These are phyloP conservation scores for Clohesyomyces aquaticus DNA, from an alignment of 495 filamentous ascomycete genomes.

Conservation along the genomic window DNA sequence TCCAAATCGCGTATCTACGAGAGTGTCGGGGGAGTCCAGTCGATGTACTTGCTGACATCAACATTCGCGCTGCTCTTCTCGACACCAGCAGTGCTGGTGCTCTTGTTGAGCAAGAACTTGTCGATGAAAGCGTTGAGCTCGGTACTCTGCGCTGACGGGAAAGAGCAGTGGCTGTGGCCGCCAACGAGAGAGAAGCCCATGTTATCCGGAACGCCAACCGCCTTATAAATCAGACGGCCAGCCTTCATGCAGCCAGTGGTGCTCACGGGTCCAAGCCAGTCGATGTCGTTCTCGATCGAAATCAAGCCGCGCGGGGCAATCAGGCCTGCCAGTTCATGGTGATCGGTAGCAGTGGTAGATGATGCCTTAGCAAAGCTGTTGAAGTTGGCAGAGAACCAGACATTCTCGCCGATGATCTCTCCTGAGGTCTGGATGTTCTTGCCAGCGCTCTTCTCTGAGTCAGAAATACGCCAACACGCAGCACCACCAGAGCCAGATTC, in stretches of 20 bases:
- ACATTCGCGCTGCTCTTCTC: constrained; percentile 40
- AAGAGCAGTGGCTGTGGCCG: constrained; percentile 58
- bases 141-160: constrained; percentile 54
- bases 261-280: constrained; percentile 51
- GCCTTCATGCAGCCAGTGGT: constrained; percentile 61
- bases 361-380: constrained; percentile 38
- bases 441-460: constrained; percentile 45
- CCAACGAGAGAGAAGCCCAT: constrained; percentile 59
- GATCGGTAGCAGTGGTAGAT: constrained; percentile 48
- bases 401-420: constrained; percentile 54
- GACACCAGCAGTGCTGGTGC: constrained; percentile 42
- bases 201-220: constrained; percentile 51
- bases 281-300: constrained; percentile 53
- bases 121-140: constrained; percentile 59
- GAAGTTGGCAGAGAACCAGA: constrained; percentile 53
- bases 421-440: constrained; percentile 48
- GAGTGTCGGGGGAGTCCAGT: constrained; percentile 45
- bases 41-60: constrained; percentile 42
- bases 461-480: constrained; percentile 55
- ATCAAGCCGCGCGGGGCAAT: constrained; percentile 50
- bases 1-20: constrained; percentile 24
- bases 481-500: constrained; percentile 55
- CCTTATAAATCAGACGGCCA: constrained; percentile 56
- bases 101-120: constrained; percentile 54
- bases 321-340: constrained; percentile 51